Evolutionary conservation across 306 rosid species (phyloP).

Genomic region (Spatholobus suberectus): DNA sequence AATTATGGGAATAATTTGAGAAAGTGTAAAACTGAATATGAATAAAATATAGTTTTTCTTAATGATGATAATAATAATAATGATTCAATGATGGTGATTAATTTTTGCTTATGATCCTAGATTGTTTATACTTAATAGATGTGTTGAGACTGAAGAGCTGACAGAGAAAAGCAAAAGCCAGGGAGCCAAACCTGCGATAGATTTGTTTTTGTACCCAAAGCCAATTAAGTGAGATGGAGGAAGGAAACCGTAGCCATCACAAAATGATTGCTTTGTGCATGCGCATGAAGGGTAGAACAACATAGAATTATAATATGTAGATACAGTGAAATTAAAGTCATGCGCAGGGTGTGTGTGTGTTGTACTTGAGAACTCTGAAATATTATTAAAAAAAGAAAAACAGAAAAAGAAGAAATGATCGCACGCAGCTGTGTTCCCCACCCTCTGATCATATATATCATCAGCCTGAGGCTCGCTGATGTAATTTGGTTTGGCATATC

Average conservation of each 20-base stretch:
- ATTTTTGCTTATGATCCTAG: background rate
- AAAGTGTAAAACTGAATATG: background rate
- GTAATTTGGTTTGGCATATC: conserved; percentile 45
- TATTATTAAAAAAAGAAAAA: background rate
- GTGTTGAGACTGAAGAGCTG: background rate
- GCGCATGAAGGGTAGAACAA: conserved; percentile 56
- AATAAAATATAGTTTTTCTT: background rate
- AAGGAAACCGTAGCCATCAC: conserved; percentile 50
- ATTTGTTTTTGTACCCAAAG: conserved; percentile 25
- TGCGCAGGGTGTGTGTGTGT: conserved; percentile 38
- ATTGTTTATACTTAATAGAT: background rate
- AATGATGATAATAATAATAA: background rate
- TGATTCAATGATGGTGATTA: background rate
- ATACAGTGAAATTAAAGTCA: conserved; percentile 43
- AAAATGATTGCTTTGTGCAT: conserved; percentile 71
- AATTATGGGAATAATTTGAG: background rate
- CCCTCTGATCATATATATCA: conserved; percentile 45
- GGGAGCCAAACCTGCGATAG: conserved; percentile 12
- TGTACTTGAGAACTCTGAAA: conserved; percentile 49
- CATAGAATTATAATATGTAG: conserved; percentile 51
- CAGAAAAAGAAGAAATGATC: conserved; percentile 45
- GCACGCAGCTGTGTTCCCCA: conserved; percentile 47
- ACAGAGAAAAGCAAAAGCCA: conserved; percentile 3
- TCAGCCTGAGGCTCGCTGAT: conserved; percentile 42
- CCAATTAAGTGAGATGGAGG: conserved; percentile 26